Conservation (phyloP, 345 rosid species). For the Turritis glabra region DNA sequence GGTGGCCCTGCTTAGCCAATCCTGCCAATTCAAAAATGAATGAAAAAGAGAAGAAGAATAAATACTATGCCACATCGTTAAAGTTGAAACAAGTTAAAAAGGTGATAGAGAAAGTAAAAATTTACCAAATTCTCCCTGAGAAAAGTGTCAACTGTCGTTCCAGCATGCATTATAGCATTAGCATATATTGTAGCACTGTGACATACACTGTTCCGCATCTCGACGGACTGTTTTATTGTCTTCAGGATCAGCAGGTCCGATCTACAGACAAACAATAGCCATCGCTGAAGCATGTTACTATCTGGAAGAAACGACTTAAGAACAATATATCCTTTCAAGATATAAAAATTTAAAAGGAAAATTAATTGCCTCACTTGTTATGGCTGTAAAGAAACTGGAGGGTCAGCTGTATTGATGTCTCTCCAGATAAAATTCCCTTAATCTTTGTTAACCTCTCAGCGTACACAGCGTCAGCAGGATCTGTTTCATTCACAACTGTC, state of each 20-base stretch:
- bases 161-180: constrained; percentile 99
- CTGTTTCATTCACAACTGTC: constrained; percentile 45
- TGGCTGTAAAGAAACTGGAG: constrained; percentile 91
- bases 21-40: constrained; percentile 51
- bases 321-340: not conserved
- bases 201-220: constrained; percentile 96
- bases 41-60: not conserved
- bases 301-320: not conserved
- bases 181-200: constrained; percentile 99
- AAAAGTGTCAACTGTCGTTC: constrained; percentile 97
- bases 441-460: constrained; percentile 83
- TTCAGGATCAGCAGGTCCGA: constrained; percentile 89
- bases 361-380: constrained; percentile 60
- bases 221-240: constrained; percentile 96
- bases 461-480: constrained; percentile 61
- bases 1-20: constrained; percentile 98
- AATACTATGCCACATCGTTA: constrained; percentile 20
- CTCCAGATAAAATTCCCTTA: constrained; percentile 90
- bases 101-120: not conserved
- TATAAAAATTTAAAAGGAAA: constrained; percentile 7
- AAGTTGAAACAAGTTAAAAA: not conserved
- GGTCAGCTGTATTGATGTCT: constrained; percentile 89
- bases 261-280: constrained; percentile 46
- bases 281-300: constrained; percentile 8
- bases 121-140: constrained; percentile 92